Evolutionary conservation across 2,329 filamentous ascomycete species (phyloP).

Genomic region (Periglandula ipomoeae): DNA sequence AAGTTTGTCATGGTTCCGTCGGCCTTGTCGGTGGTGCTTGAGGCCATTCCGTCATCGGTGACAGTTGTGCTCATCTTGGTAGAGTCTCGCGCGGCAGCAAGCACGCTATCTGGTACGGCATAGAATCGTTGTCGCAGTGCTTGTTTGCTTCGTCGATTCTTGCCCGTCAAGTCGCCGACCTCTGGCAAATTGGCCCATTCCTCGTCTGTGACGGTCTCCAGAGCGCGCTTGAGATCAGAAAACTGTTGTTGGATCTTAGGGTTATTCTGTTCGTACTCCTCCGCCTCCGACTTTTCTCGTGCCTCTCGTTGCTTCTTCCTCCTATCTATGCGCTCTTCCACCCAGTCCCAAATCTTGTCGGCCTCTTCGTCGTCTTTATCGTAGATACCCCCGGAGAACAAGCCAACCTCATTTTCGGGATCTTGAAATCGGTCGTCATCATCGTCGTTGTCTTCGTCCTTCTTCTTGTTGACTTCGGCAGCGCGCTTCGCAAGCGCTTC

Average conservation of each 20-base stretch:
- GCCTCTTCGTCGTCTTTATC: conserved; percentile 98
- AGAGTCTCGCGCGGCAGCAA: conserved; percentile 75
- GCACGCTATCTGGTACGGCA: conserved; percentile 90
- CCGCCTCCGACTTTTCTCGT: conserved; percentile 80
- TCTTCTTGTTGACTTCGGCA: conserved; percentile 67
- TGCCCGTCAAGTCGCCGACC: conserved; percentile 91
- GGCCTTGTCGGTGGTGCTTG: conserved; percentile 32
- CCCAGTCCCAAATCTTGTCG: conserved; percentile 87
- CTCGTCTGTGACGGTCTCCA: conserved; percentile 83
- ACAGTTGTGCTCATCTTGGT: conserved; percentile 81
- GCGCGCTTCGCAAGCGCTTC: conserved; percentile 93
- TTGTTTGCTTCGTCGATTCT: conserved; percentile 78
- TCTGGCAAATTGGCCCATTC: conserved; percentile 96
- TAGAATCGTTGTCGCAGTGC: conserved; percentile 82
- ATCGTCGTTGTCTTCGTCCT: conserved; percentile 65
- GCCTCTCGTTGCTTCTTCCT: conserved; percentile 88
- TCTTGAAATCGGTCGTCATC: conserved; percentile 83
- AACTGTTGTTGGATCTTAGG: conserved; percentile 98
- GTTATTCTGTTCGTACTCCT: conserved; percentile 95
- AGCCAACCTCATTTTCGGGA: conserved; percentile 90
- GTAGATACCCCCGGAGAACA: conserved; percentile 93
- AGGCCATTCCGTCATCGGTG: conserved; percentile 62
- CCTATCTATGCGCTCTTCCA: conserved; percentile 96
- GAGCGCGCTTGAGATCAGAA: conserved; percentile 83
- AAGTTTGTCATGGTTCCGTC: conserved; percentile 98